Percentiles rank a stretch among this genome's conserved stretches.
Evolutionary conservation across 2,329 filamentous ascomycete genomes (phyloP).

Genomic region (Penicillium sp.): DNA sequence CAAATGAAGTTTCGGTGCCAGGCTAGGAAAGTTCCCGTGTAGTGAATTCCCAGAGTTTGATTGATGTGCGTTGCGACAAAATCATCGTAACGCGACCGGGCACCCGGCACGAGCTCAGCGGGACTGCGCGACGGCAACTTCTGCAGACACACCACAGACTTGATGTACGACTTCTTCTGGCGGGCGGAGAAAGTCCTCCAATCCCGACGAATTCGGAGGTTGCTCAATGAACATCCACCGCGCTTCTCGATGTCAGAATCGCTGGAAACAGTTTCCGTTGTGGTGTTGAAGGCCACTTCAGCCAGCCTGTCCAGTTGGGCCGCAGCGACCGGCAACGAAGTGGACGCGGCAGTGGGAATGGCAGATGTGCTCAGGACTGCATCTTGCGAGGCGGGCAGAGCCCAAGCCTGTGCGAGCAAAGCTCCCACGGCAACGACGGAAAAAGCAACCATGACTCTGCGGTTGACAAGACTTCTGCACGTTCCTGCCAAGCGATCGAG

Average conservation of each 20-base stretch:
- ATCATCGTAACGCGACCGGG: constrained; percentile 53
- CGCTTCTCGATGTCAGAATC: constrained; percentile 3
- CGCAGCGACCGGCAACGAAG: constrained; percentile 9
- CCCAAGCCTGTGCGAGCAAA: constrained; percentile 14
- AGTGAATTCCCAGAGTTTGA: constrained; percentile 49
- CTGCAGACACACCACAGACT: constrained; percentile 50
- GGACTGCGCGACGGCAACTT: constrained; percentile 40
- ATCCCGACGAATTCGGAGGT: constrained; percentile 26
- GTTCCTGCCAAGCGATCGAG: constrained; percentile 1
- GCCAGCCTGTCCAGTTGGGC: constrained; percentile 18
- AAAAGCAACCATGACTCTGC: constrained; percentile 16
- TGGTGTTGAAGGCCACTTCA: constrained; percentile 15
- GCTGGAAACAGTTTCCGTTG: constrained; percentile 6
- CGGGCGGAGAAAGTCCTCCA: constrained; percentile 34
- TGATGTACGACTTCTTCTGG: constrained; percentile 46
- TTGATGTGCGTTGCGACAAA: constrained; percentile 55
- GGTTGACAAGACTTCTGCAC: background rate
- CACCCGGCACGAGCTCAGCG: constrained; percentile 43
- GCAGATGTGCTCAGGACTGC: background rate
- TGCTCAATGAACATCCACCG: constrained; percentile 14
- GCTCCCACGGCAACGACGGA: constrained; percentile 15
- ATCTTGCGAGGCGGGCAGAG: constrained; percentile 11
- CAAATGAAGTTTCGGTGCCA: constrained; percentile 41
- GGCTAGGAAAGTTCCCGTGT: constrained; percentile 31
- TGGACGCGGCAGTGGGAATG: constrained; percentile 5